Evolutionary conservation across 2,329 filamentous ascomycete species (phyloP), one percentile per base, ranked within the genome.

Genomic region (Colletotrichum filicis): DNA sequence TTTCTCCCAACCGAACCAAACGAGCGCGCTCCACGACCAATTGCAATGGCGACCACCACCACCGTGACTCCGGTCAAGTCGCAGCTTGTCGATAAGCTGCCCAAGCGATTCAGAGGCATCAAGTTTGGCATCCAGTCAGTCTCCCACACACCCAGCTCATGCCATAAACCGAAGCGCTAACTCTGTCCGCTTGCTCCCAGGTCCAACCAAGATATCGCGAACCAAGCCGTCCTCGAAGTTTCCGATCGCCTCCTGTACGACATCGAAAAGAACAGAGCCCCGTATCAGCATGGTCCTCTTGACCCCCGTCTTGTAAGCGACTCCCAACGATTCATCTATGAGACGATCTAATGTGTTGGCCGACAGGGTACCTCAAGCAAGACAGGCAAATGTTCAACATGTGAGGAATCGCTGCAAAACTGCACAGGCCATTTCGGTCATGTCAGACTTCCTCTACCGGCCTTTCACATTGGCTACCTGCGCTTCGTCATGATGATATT

Each of bases 401-500:
- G 97, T 81, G 91, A 94, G 60, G 91, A 95, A 79, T 89, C 91
- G 19, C 87, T 98, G 35, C 90, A 95, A 78, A 91, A 93, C 76
- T 99, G 97, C 83, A 97, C 95, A 77, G 97, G 97, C 14, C 97
- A 99, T 83, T 99, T 98, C 79, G 97, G 97, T 59, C 93, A 98
- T 83, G 93, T 99, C 78, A 92, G 94, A 79, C 90, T 99, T 16
- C 94, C 96, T 1, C 87, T 99, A 64, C 97, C 97, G 4, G 95
- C 93, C 56, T 98, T 98, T 80, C 97, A 99, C 80, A 95, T 98
- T 76, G 97, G 97, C 49, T 99, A 98, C 81, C 90, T 99, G 78
- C 97, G 95, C 81, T 95, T 97, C 81, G 95, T 97, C 75, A 96
- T 97, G 80, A 92, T 92, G 57, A 95, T 98, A 68, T 88, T 99